Conservation (phyloP, 345 rosid genomes). For the Gossypium anomalum region DNA sequence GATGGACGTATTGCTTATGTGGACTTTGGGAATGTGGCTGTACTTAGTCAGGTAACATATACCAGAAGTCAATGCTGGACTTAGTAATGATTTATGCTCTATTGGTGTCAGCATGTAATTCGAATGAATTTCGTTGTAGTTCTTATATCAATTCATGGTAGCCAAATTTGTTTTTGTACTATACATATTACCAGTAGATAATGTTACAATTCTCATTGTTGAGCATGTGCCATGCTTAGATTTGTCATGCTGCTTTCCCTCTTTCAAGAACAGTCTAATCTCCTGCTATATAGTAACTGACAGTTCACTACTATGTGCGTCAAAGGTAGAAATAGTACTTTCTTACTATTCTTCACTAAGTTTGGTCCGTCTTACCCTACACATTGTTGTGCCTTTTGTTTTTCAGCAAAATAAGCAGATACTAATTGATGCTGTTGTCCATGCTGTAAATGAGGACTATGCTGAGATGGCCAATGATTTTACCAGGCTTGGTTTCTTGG, state of each 20-base stretch:
- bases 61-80: neutral
- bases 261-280: neutral
- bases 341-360: slow-evolving; percentile 5
- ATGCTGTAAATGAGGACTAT: slow-evolving; percentile 97
- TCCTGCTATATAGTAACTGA: neutral
- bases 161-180: neutral
- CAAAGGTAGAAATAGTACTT: neutral
- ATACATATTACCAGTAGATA: neutral
- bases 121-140: neutral
- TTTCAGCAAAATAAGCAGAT: slow-evolving; percentile 98
- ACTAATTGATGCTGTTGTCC: slow-evolving; percentile 94
- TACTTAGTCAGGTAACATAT: slow-evolving; percentile 79
- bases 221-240: slow-evolving; percentile 4
- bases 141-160: neutral
- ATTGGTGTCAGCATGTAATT: neutral
- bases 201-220: slow-evolving; percentile 5
- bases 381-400: slow-evolving; percentile 15
- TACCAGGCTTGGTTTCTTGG: slow-evolving; percentile 98
- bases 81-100: neutral
- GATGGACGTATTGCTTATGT: slow-evolving; percentile 98
- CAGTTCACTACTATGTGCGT: neutral
- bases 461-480: slow-evolving; percentile 99
- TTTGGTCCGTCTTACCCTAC: neutral
- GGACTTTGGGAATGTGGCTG: slow-evolving; percentile 98
- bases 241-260: neutral